These are phyloP conservation scores for Eucalyptus brandiana DNA, from an alignment of 345 rosid genomes.

Conservation along the genomic window DNA sequence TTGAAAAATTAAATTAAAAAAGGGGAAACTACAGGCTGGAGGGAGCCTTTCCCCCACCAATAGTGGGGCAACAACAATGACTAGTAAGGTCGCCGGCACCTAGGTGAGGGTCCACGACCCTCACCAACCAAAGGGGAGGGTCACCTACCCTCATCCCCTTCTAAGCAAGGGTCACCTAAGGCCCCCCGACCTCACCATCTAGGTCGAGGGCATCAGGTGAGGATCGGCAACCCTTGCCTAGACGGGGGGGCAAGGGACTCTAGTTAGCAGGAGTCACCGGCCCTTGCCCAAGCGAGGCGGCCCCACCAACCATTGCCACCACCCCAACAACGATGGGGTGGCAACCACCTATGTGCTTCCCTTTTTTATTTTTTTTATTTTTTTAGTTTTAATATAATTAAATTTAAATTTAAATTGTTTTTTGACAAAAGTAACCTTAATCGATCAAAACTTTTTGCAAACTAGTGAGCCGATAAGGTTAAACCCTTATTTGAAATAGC, in stretches of 20 bases:
- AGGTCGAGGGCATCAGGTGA: accelerated
- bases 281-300: accelerated
- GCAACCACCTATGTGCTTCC: no score
- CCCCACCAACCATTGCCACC: no score
- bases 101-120: accelerated
- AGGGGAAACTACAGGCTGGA: accelerated
- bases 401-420: no score
- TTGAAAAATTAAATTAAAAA: no score
- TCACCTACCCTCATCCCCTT: no score
- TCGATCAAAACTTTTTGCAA: accelerated
- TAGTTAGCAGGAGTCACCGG: accelerated
- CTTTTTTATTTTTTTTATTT: no score
- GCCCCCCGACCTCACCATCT: accelerated
- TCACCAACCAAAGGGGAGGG: no score
- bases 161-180: accelerated
- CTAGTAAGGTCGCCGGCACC: accelerated
- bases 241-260: no score
- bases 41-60: no score
- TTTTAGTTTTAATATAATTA: no score
- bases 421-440: no score
- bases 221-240: accelerated
- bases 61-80: accelerated
- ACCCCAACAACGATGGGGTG: accelerated
- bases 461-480: accelerated
- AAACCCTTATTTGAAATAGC: accelerated